Evolutionary conservation across 257 asterid species (phyloP).

Genomic region (Solanum pinnatisectum): DNA sequence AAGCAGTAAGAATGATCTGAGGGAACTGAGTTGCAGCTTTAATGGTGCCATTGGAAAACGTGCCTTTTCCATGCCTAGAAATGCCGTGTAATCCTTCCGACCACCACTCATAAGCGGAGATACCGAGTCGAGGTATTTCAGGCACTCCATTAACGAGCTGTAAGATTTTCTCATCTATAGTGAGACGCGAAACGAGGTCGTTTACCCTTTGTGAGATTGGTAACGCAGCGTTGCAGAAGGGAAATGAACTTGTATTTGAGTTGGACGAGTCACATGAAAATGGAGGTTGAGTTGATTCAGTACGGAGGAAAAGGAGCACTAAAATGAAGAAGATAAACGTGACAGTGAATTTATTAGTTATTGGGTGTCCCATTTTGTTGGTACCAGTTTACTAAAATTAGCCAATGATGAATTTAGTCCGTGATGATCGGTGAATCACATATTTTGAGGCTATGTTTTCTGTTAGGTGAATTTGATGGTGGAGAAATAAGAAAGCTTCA

Average conservation of each 20-base stretch:
- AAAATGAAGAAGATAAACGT: neutral
- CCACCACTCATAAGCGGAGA: conserved; percentile 78
- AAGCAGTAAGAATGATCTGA: conserved; percentile 26
- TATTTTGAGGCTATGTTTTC: too few relatives aligned
- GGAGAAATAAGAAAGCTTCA: too few relatives aligned
- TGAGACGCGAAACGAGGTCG: conserved; percentile 52
- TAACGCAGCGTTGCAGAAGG: conserved; percentile 36
- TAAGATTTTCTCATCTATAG: conserved; percentile 49
- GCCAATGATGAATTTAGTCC: neutral
- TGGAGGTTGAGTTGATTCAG: conserved; percentile 23
- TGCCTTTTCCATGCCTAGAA: conserved; percentile 46
- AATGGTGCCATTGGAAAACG: conserved; percentile 32
- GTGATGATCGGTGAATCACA: neutral
- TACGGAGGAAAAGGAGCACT: neutral
- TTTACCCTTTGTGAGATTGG: conserved; percentile 20
- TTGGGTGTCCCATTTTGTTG: neutral
- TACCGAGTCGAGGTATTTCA: conserved; percentile 48
- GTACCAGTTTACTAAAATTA: neutral
- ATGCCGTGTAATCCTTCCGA: conserved; percentile 70
- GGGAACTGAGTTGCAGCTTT: conserved; percentile 56
- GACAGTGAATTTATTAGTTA: neutral
- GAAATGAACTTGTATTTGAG: conserved; percentile 25
- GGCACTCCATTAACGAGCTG: conserved; percentile 51
- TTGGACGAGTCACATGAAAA: conserved; percentile 52
- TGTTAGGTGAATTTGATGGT: too few relatives aligned